Percentiles rank a stretch among this genome's conserved stretches.
These are phyloP conservation scores for Mercurialis annua DNA, from an alignment of 345 rosid genomes.

Conservation along the genomic window DNA sequence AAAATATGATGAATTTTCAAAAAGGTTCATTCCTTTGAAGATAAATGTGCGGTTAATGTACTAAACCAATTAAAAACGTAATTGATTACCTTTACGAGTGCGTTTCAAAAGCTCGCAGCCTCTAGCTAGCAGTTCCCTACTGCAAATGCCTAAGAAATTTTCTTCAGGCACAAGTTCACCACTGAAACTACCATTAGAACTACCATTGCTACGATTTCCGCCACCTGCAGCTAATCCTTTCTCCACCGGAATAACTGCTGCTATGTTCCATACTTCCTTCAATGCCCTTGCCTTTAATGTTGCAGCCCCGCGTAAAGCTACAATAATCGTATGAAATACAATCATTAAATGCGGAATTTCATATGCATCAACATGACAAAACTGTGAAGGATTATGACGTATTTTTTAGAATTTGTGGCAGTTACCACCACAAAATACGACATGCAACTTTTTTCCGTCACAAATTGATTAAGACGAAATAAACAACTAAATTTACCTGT, in stretches of 20 bases:
- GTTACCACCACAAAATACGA: too few species aligned
- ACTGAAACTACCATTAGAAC: conserved; percentile 76
- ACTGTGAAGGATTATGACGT: too few species aligned
- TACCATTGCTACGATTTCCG: conserved; percentile 53
- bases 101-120: conserved; percentile 94
- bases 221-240: conserved; percentile 42
- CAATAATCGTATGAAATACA: neutral
- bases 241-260: conserved; percentile 88
- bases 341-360: neutral
- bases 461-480: neutral
- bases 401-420: too few species aligned
- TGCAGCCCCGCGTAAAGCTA: conserved; percentile 87
- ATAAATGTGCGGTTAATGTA: too few species aligned
- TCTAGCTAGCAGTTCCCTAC: conserved; percentile 81
- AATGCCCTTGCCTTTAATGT: conserved; percentile 76
- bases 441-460: too few species aligned
- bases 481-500: conserved; percentile 44
- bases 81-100: conserved; percentile 73
- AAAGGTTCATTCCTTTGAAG: too few species aligned
- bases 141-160: conserved; percentile 78
- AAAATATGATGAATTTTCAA: too few species aligned
- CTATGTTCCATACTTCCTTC: conserved; percentile 96
- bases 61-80: neutral
- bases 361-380: too few species aligned
- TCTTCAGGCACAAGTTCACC: conserved; percentile 85